Evolutionary conservation across 1,284 basidiomycete species (phyloP).

Genomic region (Rhodotorula sp.): DNA sequence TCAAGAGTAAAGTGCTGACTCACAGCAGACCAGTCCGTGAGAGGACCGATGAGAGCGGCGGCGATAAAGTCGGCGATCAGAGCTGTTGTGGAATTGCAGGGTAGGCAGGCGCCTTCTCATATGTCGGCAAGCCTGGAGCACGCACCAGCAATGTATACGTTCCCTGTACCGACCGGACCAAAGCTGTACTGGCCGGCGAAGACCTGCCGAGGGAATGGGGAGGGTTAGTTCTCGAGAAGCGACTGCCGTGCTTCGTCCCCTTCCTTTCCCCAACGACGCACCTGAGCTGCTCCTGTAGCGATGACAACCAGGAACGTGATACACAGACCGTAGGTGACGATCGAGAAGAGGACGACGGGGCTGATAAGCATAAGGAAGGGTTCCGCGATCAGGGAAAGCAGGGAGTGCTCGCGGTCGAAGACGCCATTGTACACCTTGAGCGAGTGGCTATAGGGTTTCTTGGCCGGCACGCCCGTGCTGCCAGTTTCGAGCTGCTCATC

Average conservation of each 20-base stretch:
- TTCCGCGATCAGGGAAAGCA: conserved; percentile 18
- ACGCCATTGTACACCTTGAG: conserved; percentile 7
- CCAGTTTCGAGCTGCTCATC: not conserved
- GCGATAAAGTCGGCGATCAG: conserved; percentile 22
- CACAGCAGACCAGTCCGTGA: conserved; percentile 17
- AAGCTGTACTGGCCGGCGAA: conserved; percentile 13
- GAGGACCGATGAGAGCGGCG: conserved; percentile 9
- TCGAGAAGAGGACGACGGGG: conserved; percentile 17
- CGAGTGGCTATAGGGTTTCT: not conserved
- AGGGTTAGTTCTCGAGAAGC: not conserved
- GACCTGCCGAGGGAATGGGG: conserved; percentile 1
- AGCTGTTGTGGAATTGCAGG: not conserved
- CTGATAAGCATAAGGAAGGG: conserved; percentile 23
- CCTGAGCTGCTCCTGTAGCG: not conserved
- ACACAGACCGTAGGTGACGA: conserved; percentile 17
- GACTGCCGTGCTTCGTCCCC: no score
- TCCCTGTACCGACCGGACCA: conserved; percentile 17
- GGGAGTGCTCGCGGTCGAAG: conserved; percentile 5
- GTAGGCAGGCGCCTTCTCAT: no score
- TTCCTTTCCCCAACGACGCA: no score
- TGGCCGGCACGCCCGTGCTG: no score
- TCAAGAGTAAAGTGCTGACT: no score
- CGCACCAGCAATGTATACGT: conserved; percentile 16
- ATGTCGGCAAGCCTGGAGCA: no score
- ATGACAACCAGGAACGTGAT: conserved; percentile 34